Conservation (phyloP, 805 yeast species). For the Ogataea allantospora region DNA sequence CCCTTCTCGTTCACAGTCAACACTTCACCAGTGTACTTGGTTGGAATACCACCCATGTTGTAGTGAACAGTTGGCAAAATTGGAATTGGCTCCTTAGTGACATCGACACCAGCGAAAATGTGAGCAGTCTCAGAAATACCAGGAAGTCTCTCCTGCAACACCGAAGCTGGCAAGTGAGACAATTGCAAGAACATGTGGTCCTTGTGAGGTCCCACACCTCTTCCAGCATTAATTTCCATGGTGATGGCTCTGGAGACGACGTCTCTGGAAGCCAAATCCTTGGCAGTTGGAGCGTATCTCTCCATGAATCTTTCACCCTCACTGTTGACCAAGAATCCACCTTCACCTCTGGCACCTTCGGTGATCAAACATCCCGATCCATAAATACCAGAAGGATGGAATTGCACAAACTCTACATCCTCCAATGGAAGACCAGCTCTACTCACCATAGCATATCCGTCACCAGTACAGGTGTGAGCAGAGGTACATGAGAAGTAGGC, state of each 20-base stretch:
- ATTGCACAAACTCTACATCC: conserved; percentile 96
- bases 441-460: conserved; percentile 96
- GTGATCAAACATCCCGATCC: conserved; percentile 99
- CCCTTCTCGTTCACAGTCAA: conserved; percentile 80
- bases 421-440: conserved; percentile 98
- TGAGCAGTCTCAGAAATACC: conserved; percentile 99
- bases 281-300: conserved; percentile 98
- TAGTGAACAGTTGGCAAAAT: conserved; percentile 97
- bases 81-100: conserved; percentile 98
- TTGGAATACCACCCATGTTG: conserved; percentile 99
- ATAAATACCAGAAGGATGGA: conserved; percentile 99
- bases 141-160: conserved; percentile 92
- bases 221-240: conserved; percentile 96
- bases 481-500: conserved; percentile 98
- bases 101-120: conserved; percentile 98
- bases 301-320: conserved; percentile 99
- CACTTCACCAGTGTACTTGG: conserved; percentile 96
- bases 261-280: conserved; percentile 97
- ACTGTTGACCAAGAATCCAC: conserved; percentile 93
- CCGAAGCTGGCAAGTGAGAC: conserved; percentile 89
- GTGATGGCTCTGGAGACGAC: conserved; percentile 98
- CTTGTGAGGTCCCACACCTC: conserved; percentile 96
- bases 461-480: conserved; percentile 99
- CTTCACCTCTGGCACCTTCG: conserved; percentile 99
- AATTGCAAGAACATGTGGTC: conserved; percentile 96